Conservation (phyloP, 768 basidiomycete species). For the Lentinus brumalis region DNA sequence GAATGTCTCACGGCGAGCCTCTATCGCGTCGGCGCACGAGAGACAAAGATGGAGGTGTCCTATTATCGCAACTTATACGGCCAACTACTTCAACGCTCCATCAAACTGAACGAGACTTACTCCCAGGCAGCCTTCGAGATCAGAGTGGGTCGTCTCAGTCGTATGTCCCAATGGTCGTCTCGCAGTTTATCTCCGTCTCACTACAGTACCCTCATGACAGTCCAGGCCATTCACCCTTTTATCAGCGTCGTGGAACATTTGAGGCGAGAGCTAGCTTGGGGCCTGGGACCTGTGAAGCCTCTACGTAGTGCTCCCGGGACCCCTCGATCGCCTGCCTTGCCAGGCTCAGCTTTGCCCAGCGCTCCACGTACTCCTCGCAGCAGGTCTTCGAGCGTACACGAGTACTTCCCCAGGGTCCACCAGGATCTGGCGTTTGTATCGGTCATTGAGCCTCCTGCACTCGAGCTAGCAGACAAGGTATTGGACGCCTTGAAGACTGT, state of each 20-base stretch:
- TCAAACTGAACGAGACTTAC: conserved; percentile 43
- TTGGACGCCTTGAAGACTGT: conserved; percentile 38
- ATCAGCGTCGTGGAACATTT: conserved; percentile 47
- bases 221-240: conserved; percentile 45
- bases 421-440: conserved; percentile 27
- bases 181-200: too few species aligned
- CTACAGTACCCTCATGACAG: conserved; percentile 20
- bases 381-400: conserved; percentile 6
- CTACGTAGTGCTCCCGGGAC: conserved; percentile 12
- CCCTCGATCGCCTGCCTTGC: conserved; percentile 4
- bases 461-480: conserved; percentile 36
- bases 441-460: conserved; percentile 31
- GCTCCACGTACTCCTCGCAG: conserved; percentile 11
- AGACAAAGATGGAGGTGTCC: conserved; percentile 12
- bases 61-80: conserved; percentile 25
- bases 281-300: conserved; percentile 31
- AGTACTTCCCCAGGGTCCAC: neutral
- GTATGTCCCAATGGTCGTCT: conserved; percentile 28
- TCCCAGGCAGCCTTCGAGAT: conserved; percentile 49
- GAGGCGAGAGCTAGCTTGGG: conserved; percentile 48
- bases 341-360: neutral
- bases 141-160: conserved; percentile 44
- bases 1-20: conserved; percentile 37
- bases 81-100: conserved; percentile 37
- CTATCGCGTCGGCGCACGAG: conserved; percentile 28